Base-by-base conservation (phyloP, 2,329 filamentous ascomycete genomes). In the Pseudopyrenochaeta lycopersici region DNA sequence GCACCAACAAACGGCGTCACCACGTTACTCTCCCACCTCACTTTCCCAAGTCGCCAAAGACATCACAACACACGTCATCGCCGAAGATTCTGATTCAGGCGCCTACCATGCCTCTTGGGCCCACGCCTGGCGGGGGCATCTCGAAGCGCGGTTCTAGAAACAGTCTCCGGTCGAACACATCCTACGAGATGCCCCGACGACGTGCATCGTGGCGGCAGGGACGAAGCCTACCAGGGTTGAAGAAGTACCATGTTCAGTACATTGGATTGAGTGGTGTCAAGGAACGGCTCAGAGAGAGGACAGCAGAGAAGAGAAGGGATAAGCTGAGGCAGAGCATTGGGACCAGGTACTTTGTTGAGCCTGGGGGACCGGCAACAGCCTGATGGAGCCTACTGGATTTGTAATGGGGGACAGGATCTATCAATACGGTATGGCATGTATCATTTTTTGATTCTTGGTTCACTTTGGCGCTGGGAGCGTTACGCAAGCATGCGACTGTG, bases 321-420 rank as follows among this genome's bases (percentile, higher is more conserved):
- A 78, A 75, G 52, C 72, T 88, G 45, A 80, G 84, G 58, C 78
- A 79, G 49, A 84, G 79, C 49, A 88, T 88, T 64, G 81, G 82
- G 1, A 70, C 72, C 14, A 73, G 76, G 49, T 76, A 78, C 64
- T 78, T 72, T 48, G 61, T 72, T 14, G 72, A 75, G 41, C 61
- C 57, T 4, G 56, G 44, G 1, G 43, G 43, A 62, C 21, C 36
- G 7, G 14, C 36, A 17, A 17, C 17, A 15, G 33, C 14, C 17
- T 36, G 33, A 36, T 17, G 14, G 33, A 36, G n/a, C n/a, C n/a
- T n/a, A n/a, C n/a, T 36, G 17, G 11, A 36, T n/a, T n/a, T 11
- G 17, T 36, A 4, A 52, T 11, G 51, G 45, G n/a, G 48, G n/a
- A n/a, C n/a, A n/a, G n/a, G n/a, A n/a, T n/a, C n/a, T n/a, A n/a